Percentiles rank a stretch among this genome's conserved stretches.
These are phyloP conservation scores for Suillus occidentalis DNA, from an alignment of 768 basidiomycete genomes.

Conservation along the genomic window DNA sequence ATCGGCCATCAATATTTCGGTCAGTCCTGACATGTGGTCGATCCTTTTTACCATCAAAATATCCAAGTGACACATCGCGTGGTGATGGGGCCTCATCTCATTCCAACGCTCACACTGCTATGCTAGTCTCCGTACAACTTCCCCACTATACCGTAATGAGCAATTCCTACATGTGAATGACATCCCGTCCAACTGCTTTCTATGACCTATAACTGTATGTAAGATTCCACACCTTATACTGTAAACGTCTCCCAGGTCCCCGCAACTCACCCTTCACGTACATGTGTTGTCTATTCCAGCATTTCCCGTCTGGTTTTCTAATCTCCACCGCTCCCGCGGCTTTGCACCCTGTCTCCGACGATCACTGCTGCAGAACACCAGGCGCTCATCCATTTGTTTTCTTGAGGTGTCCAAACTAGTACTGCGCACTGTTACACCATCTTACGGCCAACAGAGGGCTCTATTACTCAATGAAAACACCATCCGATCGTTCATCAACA, in stretches of 20 bases:
- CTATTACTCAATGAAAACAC: conserved; percentile 6
- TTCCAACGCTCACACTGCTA: not conserved
- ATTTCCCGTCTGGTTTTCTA: conserved; percentile 18
- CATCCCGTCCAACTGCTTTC: conserved; percentile 21
- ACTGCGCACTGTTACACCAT: conserved; percentile 27
- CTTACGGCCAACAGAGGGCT: conserved; percentile 14
- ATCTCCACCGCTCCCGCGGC: conserved; percentile 35
- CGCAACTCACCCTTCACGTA: conserved; percentile 38
- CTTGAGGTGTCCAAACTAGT: conserved; percentile 4
- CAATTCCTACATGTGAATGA: conserved; percentile 37
- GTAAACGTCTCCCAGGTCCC: conserved; percentile 33
- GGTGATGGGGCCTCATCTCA: conserved; percentile 7
- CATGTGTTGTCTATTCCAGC: conserved; percentile 31
- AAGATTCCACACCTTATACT: conserved; percentile 35
- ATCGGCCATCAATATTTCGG: conserved; percentile 29
- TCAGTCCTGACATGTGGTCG: conserved; percentile 19
- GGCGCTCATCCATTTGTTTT: conserved; percentile 9
- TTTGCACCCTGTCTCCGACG: conserved; percentile 10
- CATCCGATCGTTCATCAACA: conserved; percentile 15
- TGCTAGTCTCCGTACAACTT: conserved; percentile 27
- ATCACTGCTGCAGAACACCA: conserved; percentile 1
- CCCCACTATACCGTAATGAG: conserved; percentile 33
- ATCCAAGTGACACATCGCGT: conserved; percentile 28
- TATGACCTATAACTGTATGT: conserved; percentile 31
- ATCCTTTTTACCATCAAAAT: conserved; percentile 20